A percentile compares a stretch with the other conserved stretches of the same genome.
These are phyloP conservation scores for Candida chauliodis DNA, from an alignment of 805 yeast species.

Conservation along the genomic window DNA sequence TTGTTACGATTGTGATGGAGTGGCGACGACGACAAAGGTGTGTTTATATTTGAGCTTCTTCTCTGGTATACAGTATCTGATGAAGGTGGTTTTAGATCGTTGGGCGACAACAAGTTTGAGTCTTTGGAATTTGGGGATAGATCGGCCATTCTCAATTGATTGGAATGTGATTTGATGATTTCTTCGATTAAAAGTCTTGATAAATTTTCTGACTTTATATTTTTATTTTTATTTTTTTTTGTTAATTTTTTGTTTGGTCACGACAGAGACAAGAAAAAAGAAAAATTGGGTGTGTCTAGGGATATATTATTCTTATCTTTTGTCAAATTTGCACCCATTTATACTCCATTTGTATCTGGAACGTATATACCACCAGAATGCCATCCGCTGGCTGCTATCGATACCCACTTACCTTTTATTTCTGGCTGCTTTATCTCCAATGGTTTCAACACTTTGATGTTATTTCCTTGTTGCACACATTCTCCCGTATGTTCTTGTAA, in stretches of 20 bases:
- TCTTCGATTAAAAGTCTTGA: too few species aligned
- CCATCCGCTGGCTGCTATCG: constrained; percentile 77
- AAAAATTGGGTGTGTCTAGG: too few species aligned
- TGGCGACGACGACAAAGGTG: not conserved
- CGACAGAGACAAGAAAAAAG: too few species aligned
- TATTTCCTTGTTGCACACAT: constrained; percentile 21
- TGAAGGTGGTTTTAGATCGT: not conserved
- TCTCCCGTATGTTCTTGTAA: constrained; percentile 6
- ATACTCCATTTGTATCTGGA: too few species aligned
- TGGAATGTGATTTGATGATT: too few species aligned
- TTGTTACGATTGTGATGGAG: not conserved
- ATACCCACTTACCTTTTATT: constrained; percentile 44
- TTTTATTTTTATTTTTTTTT: too few species aligned
- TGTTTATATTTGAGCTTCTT: not conserved
- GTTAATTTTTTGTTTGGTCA: too few species aligned
- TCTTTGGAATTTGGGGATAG: constrained; percentile 1
- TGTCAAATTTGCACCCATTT: too few species aligned
- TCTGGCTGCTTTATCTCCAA: constrained; percentile 38
- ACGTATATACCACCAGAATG: constrained; percentile 61
- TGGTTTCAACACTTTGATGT: constrained; percentile 21
- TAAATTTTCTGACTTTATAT: too few species aligned
- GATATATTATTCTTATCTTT: too few species aligned
- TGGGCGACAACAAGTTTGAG: not conserved
- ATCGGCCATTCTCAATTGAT: too few species aligned
- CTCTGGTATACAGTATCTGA: not conserved